These are phyloP conservation scores for Backusella westeae DNA, from an alignment of 192 early-diverging fungal species.

Conservation along the genomic window DNA sequence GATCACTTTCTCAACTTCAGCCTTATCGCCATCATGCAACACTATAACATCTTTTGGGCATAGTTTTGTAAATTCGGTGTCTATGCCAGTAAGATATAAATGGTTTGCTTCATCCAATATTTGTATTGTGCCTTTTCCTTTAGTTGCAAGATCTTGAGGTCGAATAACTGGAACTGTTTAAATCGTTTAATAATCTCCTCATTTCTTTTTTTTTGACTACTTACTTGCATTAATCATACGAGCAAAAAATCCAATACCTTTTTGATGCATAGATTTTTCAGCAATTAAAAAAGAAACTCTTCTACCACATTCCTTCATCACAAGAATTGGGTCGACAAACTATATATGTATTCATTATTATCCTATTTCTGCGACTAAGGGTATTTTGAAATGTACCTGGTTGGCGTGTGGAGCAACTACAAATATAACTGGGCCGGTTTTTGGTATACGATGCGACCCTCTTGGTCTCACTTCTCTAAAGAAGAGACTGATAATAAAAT, in stretches of 20 bases:
- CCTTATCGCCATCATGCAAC: conserved; percentile 55
- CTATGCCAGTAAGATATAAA: conserved; percentile 60
- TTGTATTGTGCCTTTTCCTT: conserved; percentile 67
- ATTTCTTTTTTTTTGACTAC: conserved; percentile 21
- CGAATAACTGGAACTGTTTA: conserved; percentile 84
- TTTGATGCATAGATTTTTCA: conserved; percentile 87
- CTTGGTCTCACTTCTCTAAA: conserved; percentile 89
- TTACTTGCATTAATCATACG: conserved; percentile 76
- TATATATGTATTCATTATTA: conserved; percentile 32
- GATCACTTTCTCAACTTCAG: conserved; percentile 71
- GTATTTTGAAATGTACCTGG: conserved; percentile 46
- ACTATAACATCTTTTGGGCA: conserved; percentile 56
- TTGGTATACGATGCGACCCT: conserved; percentile 80
- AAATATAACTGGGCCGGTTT: conserved; percentile 92
- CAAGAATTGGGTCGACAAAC: conserved; percentile 92
- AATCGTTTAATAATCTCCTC: conserved; percentile 1
- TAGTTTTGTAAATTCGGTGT: conserved; percentile 68
- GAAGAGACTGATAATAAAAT: conserved; percentile 68
- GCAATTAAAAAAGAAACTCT: conserved; percentile 78
- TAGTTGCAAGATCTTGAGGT: conserved; percentile 82
- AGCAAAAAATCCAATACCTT: conserved; percentile 82
- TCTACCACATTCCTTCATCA: conserved; percentile 78
- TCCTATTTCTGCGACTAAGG: neutral
- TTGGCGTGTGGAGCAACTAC: conserved; percentile 83
- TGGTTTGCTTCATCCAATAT: conserved; percentile 63